Evolutionary conservation across 257 asterid species (phyloP).

Genomic region (Capsicum baccatum): DNA sequence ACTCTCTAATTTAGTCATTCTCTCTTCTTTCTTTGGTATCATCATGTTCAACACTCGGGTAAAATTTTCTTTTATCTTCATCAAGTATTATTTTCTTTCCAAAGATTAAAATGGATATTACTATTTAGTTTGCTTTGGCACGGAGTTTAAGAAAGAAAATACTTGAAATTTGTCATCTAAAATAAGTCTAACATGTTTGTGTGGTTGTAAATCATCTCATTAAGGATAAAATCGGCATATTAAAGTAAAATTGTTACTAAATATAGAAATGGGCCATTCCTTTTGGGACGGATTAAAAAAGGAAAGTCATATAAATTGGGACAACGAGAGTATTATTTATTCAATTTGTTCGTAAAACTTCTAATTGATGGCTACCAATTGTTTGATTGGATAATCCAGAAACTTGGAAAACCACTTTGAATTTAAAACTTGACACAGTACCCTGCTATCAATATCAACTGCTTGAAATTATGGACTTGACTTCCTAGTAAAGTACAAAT

Average conservation of each 20-base stretch:
- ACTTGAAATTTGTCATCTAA: too few relatives aligned
- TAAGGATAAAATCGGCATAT: too few relatives aligned
- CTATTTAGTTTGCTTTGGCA: too few relatives aligned
- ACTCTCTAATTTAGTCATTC: constrained; percentile 4
- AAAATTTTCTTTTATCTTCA: background rate
- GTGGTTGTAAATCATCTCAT: too few relatives aligned
- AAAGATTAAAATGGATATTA: background rate
- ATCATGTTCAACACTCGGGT: background rate
- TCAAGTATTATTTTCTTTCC: background rate
- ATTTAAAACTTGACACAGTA: background rate
- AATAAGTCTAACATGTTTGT: too few relatives aligned
- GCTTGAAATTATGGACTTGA: too few relatives aligned
- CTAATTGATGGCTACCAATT: background rate
- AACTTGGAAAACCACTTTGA: background rate
- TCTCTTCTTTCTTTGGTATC: constrained; percentile 11
- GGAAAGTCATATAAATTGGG: too few relatives aligned
- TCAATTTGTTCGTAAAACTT: background rate
- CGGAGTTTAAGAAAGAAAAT: too few relatives aligned
- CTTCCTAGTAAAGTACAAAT: background rate
- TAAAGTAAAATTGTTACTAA: too few relatives aligned
- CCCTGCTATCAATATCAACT: background rate
- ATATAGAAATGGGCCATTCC: too few relatives aligned
- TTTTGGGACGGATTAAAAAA: too few relatives aligned
- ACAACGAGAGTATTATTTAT: background rate
- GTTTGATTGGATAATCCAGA: background rate